These are phyloP conservation scores for Elymus sibiricus DNA, from an alignment of 176 grass and related monocot genomes.

Conservation along the genomic window DNA sequence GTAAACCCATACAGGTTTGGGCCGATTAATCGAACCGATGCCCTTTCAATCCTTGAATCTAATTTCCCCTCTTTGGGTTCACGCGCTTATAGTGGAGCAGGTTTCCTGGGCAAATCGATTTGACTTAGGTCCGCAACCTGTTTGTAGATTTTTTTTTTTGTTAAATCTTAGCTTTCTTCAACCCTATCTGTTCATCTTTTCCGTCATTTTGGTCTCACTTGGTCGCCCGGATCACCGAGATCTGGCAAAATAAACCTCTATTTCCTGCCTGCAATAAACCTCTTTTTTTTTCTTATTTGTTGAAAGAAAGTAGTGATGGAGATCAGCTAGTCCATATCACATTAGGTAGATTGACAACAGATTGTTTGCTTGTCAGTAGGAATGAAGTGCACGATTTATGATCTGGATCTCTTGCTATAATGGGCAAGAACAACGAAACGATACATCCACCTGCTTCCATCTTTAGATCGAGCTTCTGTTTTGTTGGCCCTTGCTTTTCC, in stretches of 20 bases:
- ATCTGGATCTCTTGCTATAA: slow-evolving; percentile 8
- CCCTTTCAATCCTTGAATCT: not conserved
- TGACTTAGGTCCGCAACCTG: not conserved
- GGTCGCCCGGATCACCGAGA: slow-evolving; percentile 2
- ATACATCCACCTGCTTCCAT: not conserved
- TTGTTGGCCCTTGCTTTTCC: not conserved
- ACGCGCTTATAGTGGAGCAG: not conserved
- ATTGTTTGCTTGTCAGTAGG: not conserved
- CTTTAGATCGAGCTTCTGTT: slow-evolving; percentile 17
- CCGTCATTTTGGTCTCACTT: not conserved
- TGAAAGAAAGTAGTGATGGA: not conserved
- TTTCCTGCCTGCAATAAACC: not conserved
- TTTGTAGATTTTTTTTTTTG: not conserved
- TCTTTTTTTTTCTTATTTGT: not conserved
- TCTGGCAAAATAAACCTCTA: slow-evolving; percentile 13
- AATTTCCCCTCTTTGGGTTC: not conserved
- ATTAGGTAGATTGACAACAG: not conserved
- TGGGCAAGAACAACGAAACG: not conserved
- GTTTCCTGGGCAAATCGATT: not conserved
- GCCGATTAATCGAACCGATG: not conserved
- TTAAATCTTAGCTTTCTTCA: not conserved
- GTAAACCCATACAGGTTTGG: not conserved
- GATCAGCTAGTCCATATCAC: not conserved
- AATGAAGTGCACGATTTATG: not conserved
- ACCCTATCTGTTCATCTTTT: slow-evolving; percentile 15